These are phyloP conservation scores for Backusella australiensis DNA, from an alignment of 192 early-diverging fungal species.

Conservation along the genomic window DNA sequence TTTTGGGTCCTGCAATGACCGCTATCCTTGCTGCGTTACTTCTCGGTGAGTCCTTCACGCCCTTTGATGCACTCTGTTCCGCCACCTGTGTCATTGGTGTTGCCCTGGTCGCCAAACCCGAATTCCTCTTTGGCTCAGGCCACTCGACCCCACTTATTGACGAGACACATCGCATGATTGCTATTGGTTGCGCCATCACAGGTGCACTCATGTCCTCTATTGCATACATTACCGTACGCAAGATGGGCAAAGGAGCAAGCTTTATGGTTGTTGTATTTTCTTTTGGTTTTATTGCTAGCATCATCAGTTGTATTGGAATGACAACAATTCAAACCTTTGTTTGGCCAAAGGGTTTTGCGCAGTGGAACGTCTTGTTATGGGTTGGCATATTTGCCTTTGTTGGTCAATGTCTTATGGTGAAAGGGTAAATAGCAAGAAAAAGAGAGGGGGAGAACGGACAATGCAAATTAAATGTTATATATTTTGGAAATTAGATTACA, in stretches of 20 bases:
- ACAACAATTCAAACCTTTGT: conserved; percentile 37
- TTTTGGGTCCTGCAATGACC: conserved; percentile 74
- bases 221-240: conserved; percentile 70
- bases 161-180: conserved; percentile 26
- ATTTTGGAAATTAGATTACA: conserved; percentile 44
- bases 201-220: conserved; percentile 59
- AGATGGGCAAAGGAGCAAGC: conserved; percentile 66
- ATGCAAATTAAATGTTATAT: background rate
- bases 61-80: conserved; percentile 53
- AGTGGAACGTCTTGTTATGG: conserved; percentile 44
- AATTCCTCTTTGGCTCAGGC: conserved; percentile 34
- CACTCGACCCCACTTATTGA: background rate
- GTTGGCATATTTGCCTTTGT: conserved; percentile 63
- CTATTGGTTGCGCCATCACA: conserved; percentile 45
- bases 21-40: conserved; percentile 60
- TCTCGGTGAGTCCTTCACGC: conserved; percentile 62
- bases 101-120: conserved; percentile 56
- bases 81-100: conserved; percentile 61
- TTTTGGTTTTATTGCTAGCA: conserved; percentile 63
- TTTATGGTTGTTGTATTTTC: conserved; percentile 77
- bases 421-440: conserved; percentile 43
- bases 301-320: conserved; percentile 46
- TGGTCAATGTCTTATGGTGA: conserved; percentile 69
- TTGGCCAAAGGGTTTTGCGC: conserved; percentile 36
- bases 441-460: background rate